Base-by-base conservation (phyloP, 2,329 filamentous ascomycete genomes). In the Exutisphaerella laricina region DNA sequence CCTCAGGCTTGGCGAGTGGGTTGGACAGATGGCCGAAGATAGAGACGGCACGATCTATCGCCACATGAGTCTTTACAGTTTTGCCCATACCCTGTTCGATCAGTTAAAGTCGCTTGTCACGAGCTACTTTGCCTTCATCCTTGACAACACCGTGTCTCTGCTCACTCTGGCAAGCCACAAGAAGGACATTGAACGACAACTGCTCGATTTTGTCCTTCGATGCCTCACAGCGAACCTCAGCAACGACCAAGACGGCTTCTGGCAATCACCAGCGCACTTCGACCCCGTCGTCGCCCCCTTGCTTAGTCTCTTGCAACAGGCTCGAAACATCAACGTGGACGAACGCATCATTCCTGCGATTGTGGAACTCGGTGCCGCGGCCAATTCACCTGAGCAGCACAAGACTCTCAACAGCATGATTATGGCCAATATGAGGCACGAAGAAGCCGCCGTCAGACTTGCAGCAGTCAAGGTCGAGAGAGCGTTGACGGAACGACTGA, bases 71-170 rank as follows among this genome's bases (percentile, higher is more conserved):
- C 77, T 94, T 52, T 96, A 88, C 70, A 78, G 79, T 39, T 95
- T 96, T 70, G 71, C 94, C 31, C 69, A 79, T 26, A 70, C 76
- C 10, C 89, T 97, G 67, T 95, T 95, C 58, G 79, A 82, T 45
- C 84, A 79, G 51, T 81, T 97, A 49, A 92, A 92, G 75, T 92
- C 88, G 5, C 90, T 97, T 44, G 88, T 97, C 45, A 97, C 92
- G 7, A 84, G 82, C 65, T 98, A 98, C 63, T 83, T 87, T 2
- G 84, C 82, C 48, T 94, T 94, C 61, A 70, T 95, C 20, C 67
- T 95, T 45, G 88, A 94, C 29, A 82, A 81, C 53, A 79, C 82
- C 0, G 79, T 84, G 20, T 73, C 77, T 33, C 71, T 85, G 13
- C 74, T 94, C 26, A 57, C 26, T 50, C 43, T 40, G 7, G n/a